These are phyloP conservation scores for Didymella pinodella DNA, from an alignment of 2,329 filamentous ascomycete species.

Conservation along the genomic window DNA sequence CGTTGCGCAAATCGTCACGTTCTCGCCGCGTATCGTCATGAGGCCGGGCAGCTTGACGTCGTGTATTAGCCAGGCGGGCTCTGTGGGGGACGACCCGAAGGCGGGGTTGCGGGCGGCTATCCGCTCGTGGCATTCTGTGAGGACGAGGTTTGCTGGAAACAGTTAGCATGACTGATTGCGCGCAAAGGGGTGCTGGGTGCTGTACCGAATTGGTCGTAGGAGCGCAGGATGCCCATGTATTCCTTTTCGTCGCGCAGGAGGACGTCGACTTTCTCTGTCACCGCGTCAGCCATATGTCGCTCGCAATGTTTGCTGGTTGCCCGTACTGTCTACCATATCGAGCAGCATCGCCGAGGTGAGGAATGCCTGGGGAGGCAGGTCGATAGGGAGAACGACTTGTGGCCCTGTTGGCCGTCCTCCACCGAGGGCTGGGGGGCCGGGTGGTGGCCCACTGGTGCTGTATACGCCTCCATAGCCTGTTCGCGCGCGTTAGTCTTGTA, in stretches of 20 bases:
- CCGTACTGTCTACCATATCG: conserved; percentile 90
- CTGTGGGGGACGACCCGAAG: conserved; percentile 29
- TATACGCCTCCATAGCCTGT: conserved; percentile 49
- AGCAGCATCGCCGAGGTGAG: conserved; percentile 95
- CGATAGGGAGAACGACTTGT: conserved; percentile 42
- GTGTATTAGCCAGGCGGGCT: conserved; percentile 69
- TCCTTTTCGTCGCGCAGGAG: conserved; percentile 93
- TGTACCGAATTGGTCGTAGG: conserved; percentile 97
- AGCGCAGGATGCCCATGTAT: conserved; percentile 88
- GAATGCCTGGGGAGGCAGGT: conserved; percentile 92
- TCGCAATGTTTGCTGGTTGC: conserved; percentile 15
- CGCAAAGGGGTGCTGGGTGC: conserved; percentile 4
- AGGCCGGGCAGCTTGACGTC: conserved; percentile 85
- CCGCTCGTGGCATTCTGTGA: conserved; percentile 91
- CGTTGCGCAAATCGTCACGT: conserved; percentile 93
- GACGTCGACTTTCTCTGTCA: conserved; percentile 89
- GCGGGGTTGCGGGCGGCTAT: conserved; percentile 71
- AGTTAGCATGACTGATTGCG: conserved; percentile 17
- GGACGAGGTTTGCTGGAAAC: conserved; percentile 82
- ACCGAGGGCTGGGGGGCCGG: conserved; percentile 52
- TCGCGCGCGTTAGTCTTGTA: conserved; percentile 26
- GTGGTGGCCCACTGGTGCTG: conserved; percentile 58
- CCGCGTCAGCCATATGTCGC: conserved; percentile 25
- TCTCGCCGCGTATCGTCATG: conserved; percentile 93
- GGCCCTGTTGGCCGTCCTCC: conserved; percentile 35